Base-by-base conservation (phyloP, 2,329 filamentous ascomycete species). In the Paecilomyces niveus region DNA sequence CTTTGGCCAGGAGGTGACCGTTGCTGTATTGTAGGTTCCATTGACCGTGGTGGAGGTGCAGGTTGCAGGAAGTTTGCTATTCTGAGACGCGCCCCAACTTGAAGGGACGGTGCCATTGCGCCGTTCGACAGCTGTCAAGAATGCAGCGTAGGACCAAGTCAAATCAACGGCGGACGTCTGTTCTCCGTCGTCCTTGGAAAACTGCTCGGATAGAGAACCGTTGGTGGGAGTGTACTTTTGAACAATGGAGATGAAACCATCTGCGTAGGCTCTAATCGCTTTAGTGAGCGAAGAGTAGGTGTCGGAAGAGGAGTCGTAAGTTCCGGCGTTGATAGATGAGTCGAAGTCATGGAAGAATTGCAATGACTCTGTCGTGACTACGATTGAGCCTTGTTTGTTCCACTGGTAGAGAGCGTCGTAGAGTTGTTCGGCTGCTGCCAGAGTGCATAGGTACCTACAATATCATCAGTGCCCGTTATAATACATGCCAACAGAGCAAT, bases 381-480 rank as follows among this genome's bases (percentile, higher is more conserved):
- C 82, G 65, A 95, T 81, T 5, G 80, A 85, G 1, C 85, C 85
- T 26, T 80, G 72, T 35, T 78, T 73, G 61, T 87, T 80, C 88
- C 89, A 93, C 54, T 88, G 85, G 63, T 87, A 86, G 1, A 92
- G 67, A 0, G 90, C 87, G 65, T 89, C 86, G 70, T 92, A 93
- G 2, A 95, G 81, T 68, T 89, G 87, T 73, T 94, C 90, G 2
- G 89, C 90, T 0, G 89, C 89, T 1, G 89, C 89, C 31, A 91
- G 79, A 0, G 88, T 93, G 65, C 83, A 83, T 11, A 93, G 80
- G 66, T 91, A 82, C 64, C 64, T 65, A 33, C 3, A 33, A 15
- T n/a, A 7, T 22, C 9, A 15, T 57, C 21, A 53, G 22, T 22
- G 21, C 21, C 2, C 24, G 9, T 3, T 32, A 6, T 3, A n/a